Conservation (phyloP, 352 stramenopile species). For the Phytophthora gonapodyides region DNA sequence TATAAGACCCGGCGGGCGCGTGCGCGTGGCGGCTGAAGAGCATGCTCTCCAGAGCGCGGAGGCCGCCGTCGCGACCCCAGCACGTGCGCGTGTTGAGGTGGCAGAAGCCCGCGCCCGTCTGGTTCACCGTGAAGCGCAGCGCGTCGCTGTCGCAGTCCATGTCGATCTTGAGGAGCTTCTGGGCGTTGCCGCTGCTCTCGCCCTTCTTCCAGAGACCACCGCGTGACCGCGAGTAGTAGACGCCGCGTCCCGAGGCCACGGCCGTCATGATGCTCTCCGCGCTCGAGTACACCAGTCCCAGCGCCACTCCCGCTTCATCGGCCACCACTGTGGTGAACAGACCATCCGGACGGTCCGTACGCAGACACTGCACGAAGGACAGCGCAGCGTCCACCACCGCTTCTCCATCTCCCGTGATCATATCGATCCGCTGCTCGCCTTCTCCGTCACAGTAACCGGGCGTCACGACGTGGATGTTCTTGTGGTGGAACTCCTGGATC, state of each 20-base stretch:
- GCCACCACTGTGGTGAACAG: slow-evolving; percentile 78
- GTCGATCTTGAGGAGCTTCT: slow-evolving; percentile 93
- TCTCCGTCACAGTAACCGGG: slow-evolving; percentile 33
- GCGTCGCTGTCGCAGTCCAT: slow-evolving; percentile 97
- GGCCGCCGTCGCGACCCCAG: slow-evolving; percentile 89
- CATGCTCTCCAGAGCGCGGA: slow-evolving; percentile 91
- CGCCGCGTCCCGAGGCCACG: slow-evolving; percentile 86
- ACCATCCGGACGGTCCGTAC: slow-evolving; percentile 87
- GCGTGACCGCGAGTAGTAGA: slow-evolving; percentile 96
- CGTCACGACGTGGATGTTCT: slow-evolving; percentile 63
- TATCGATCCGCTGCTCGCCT: slow-evolving; percentile 26
- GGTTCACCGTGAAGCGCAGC: slow-evolving; percentile 93
- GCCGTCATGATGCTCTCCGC: slow-evolving; percentile 91
- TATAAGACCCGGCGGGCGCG: too few relatives aligned
- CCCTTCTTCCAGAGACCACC: slow-evolving; percentile 92
- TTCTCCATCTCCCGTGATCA: slow-evolving; percentile 19
- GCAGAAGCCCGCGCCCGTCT: slow-evolving; percentile 79
- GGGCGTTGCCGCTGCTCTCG: slow-evolving; percentile 94
- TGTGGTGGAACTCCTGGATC: slow-evolving; percentile 66
- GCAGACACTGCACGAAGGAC: slow-evolving; percentile 79
- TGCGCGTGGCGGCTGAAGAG: slow-evolving; percentile 77
- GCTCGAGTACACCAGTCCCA: slow-evolving; percentile 96
- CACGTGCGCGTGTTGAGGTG: slow-evolving; percentile 93
- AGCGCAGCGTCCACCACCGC: slow-evolving; percentile 42
- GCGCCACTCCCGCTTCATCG: slow-evolving; percentile 73